Base-by-base conservation (phyloP, 2,329 filamentous ascomycete species). In the Exophiala calicioides region DNA sequence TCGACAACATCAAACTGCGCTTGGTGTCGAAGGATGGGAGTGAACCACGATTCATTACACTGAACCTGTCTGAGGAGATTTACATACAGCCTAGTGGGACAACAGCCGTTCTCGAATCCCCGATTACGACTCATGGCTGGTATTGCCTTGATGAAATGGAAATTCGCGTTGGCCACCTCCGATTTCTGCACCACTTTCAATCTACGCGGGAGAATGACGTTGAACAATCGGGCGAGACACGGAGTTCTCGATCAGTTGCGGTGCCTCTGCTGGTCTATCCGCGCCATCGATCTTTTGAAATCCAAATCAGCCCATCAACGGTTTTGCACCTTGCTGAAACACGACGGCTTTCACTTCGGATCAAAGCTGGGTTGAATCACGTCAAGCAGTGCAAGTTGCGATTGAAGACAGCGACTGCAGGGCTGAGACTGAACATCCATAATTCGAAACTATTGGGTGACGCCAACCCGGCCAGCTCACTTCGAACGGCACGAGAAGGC, bases 251-350 rank as follows among this genome's bases (percentile, higher is more conserved):
- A 19, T 13, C 47, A 19, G 20, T 19, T 6, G 44, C 37, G 12
- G 40, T 43, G 9, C 53, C 51, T 3, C 44, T 59, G 13, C 49
- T 58, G 23, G 34, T 59, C 19, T 59, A 59, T 31, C 55, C 57
- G 12, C 30, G 48, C 21, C 15, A 32, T 12, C 40, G 39, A 13
- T 43, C 41, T 6, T 46, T 55, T 12, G 32, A 32, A 3, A 27
- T 86, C 2, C 78, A 77, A 37, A 70, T 94, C 5, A 75, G 72
- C 31, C 75, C 86, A 0, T 82, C 86, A 0, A 85, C 79, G 52
- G 73, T 83, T 33, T 84, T 94, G 18, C 83, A 91, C 52, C 79
- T 98, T 4, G 88, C 94, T 62, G 84, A 84, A 56, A 83, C 84
- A 58, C 87, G 87, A 47, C 83, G 81, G 1, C 73, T 97, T 0